Base-by-base conservation (phyloP, 495 filamentous ascomycete genomes). In the Neurospora sp. region DNA sequence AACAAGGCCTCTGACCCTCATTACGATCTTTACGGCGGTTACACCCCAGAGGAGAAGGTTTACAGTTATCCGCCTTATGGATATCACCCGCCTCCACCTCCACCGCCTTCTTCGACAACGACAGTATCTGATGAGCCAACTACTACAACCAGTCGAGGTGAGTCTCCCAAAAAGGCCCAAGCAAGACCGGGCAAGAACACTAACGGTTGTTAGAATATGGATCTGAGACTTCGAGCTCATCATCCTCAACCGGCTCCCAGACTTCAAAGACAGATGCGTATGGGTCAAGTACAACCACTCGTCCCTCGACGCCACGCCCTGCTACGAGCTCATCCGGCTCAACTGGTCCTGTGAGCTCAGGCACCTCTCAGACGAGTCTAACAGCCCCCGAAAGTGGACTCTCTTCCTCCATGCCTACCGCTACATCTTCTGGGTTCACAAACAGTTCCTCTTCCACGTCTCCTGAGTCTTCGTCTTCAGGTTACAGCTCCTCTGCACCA, bases 31-130 rank as follows among this genome's bases (percentile, higher is more conserved):
- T 78, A 75, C 31, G 77, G 73, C 40, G 77, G 74, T 9, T 76
- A 75, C 45, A 45, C 72, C 20, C 76, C 74, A 40, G 72, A 80
- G 20, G 76, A 72, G 44, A 81, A 74, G 39, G 80, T 78, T 9
- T 83, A 85, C 71, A 77, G 79, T 27, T 81, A 82, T 75, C 79
- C 75, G 3, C 78, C 82, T 45, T 85, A 86, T 76, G 84, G 83
- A 72, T 85, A 85, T 73, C 80, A 80, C 1, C 82, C 81, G 42
- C 80, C 77, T 35, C 80, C 81, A 8, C 74, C 79, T 40, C 78
- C 81, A 22, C 75, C 77, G 22, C 70, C 72, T 16, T 77, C 78
- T 10, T 79, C 78, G 44, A 73, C 75, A 27, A 72, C 73, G 41
- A 40, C 71, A 59, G 72, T 44, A 8, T 72, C 70, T 5, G 27